Percentiles rank a stretch among this genome's conserved stretches.
Conservation (phyloP, 1,284 basidiomycete genomes). For the Entoloma clypeatum region DNA sequence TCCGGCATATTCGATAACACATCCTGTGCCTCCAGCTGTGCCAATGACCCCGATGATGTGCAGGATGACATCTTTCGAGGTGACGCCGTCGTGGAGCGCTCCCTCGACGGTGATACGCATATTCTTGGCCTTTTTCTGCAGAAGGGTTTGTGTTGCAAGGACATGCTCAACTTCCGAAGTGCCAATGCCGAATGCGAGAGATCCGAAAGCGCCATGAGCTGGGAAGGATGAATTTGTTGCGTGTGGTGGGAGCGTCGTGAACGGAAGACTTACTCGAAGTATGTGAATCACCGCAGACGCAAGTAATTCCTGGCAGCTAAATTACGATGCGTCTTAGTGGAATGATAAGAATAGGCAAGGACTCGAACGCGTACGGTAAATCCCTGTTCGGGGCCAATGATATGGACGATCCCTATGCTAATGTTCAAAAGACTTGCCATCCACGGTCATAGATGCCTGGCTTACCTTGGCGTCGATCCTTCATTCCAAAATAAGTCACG, state of each 20-base stretch:
- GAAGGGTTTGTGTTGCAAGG: constrained; percentile 90
- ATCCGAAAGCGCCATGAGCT: constrained; percentile 96
- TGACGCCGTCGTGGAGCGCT: constrained; percentile 81
- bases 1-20: constrained; percentile 92
- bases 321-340: neutral
- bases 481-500: constrained; percentile 93
- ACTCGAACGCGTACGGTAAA: constrained; percentile 76
- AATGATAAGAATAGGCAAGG: constrained; percentile 5
- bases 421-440: constrained; percentile 7
- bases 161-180: constrained; percentile 98
- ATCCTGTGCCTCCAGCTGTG: constrained; percentile 91
- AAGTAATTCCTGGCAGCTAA: constrained; percentile 90
- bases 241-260: constrained; percentile 4
- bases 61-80: constrained; percentile 92
- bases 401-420: constrained; percentile 82
- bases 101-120: constrained; percentile 95
- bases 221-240: constrained; percentile 7
- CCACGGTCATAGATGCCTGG: constrained; percentile 9
- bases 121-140: constrained; percentile 93
- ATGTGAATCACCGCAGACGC: constrained; percentile 95
- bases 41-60: constrained; percentile 94
- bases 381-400: constrained; percentile 96
- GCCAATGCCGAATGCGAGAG: constrained; percentile 94
- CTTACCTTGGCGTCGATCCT: constrained; percentile 82
- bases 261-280: constrained; percentile 66